Conservation (phyloP, 1,284 basidiomycete genomes). For the Pseudozyma tsukubaensis region DNA sequence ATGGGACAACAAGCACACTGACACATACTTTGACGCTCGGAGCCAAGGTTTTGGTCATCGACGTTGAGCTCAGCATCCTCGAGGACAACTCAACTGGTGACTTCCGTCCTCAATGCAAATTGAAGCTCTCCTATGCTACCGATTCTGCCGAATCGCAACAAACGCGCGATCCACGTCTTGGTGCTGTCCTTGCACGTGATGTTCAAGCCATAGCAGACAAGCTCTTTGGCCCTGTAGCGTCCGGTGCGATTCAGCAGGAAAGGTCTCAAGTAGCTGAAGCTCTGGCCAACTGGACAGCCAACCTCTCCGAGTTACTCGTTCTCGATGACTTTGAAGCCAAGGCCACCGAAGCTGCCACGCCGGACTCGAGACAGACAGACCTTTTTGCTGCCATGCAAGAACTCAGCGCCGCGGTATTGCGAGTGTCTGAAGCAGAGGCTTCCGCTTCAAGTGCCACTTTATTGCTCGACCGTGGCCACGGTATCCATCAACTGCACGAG, state of each 20-base stretch:
- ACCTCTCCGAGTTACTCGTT: conserved; percentile 31
- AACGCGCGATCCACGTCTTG: conserved; percentile 33
- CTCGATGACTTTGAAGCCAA: conserved; percentile 33
- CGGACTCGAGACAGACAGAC: conserved; percentile 15
- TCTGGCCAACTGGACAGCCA: conserved; percentile 28
- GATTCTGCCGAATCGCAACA: conserved; percentile 33
- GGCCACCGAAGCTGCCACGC: conserved; percentile 17
- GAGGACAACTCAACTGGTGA: not conserved
- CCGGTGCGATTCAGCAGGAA: conserved; percentile 11
- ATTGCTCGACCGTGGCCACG: conserved; percentile 40
- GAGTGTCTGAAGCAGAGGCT: conserved; percentile 28
- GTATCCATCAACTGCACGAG: conserved; percentile 26
- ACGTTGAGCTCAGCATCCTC: conserved; percentile 35
- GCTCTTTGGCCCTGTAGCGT: conserved; percentile 22
- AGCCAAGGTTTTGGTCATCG: conserved; percentile 53
- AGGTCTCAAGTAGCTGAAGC: conserved; percentile 16
- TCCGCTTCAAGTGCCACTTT: conserved; percentile 1
- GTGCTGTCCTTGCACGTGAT: conserved; percentile 29
- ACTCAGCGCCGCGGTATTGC: conserved; percentile 14
- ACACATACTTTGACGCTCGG: conserved; percentile 41
- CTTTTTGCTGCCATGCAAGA: conserved; percentile 47
- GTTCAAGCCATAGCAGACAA: conserved; percentile 33
- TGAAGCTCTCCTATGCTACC: conserved; percentile 49
- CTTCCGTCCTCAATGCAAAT: conserved; percentile 22
- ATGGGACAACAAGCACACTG: not conserved